Percentiles rank a stretch among this genome's conserved stretches.
These are phyloP conservation scores for Cercospora janseana DNA, from an alignment of 2,329 filamentous ascomycete genomes.

Conservation along the genomic window DNA sequence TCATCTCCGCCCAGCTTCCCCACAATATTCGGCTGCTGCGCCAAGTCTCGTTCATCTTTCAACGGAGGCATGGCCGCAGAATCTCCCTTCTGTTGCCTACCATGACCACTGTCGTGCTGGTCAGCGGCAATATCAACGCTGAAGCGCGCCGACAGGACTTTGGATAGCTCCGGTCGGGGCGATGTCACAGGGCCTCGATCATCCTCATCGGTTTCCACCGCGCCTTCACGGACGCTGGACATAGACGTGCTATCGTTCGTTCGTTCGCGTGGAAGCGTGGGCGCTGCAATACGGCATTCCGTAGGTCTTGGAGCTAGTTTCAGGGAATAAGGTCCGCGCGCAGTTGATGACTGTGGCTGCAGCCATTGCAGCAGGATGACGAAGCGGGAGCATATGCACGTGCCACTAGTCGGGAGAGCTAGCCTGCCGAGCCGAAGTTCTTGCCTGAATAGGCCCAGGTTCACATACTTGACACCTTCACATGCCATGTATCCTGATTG, in stretches of 20 bases:
- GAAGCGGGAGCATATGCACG: no score
- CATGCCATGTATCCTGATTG: slow-evolving; percentile 3
- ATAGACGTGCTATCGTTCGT: slow-evolving; percentile 25
- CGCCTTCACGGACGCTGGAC: slow-evolving; percentile 27
- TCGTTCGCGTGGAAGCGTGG: background rate
- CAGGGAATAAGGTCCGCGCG: background rate
- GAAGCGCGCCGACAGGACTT: slow-evolving; percentile 17
- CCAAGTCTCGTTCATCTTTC: no score
- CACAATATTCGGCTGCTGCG: no score
- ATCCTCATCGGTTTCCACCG: slow-evolving; percentile 20
- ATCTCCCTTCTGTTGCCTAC: slow-evolving; percentile 1
- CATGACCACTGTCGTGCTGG: background rate
- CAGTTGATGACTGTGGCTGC: background rate
- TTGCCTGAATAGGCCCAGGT: background rate
- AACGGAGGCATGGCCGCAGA: slow-evolving; percentile 5
- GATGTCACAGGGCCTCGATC: slow-evolving; percentile 24
- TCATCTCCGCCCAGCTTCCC: no score
- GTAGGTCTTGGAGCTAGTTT: background rate
- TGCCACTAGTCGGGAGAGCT: no score
- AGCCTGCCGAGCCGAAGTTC: slow-evolving; percentile 5
- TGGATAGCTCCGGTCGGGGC: slow-evolving; percentile 15
- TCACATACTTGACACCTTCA: background rate
- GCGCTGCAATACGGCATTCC: slow-evolving; percentile 7
- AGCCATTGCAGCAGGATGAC: background rate
- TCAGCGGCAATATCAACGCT: slow-evolving; percentile 13